Conservation (phyloP, 331 rosid species). For the Erythrophleum ivorense region DNA sequence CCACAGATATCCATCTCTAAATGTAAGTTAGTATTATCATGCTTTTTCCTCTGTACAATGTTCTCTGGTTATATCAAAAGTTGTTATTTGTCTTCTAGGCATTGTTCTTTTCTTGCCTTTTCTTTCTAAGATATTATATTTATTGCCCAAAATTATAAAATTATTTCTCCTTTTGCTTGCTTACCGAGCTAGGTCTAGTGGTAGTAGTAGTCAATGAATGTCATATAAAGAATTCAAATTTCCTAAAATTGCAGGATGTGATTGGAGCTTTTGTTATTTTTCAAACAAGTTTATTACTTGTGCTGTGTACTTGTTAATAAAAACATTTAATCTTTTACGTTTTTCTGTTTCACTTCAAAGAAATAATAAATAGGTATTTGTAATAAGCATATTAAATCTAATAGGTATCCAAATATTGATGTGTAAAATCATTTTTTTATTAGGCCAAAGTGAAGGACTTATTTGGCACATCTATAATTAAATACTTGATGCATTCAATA, state of each 20-base stretch:
- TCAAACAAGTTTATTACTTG: background rate
- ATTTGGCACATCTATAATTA: too few species aligned
- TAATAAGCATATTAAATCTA: too few species aligned
- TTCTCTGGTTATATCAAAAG: background rate
- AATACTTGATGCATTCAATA: too few species aligned
- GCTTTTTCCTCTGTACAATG: background rate
- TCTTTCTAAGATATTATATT: background rate
- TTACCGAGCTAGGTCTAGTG: background rate
- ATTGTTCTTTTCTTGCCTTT: background rate
- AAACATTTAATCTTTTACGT: too few species aligned
- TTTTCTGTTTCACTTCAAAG: too few species aligned
- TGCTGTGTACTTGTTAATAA: background rate
- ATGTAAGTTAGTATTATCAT: constrained; percentile 51
- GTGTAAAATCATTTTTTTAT: too few species aligned
- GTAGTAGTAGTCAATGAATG: too few species aligned
- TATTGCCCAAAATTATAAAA: background rate
- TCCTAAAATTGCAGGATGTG: background rate
- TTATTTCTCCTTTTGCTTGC: constrained; percentile 14
- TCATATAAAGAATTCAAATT: background rate
- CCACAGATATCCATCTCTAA: constrained; percentile 74
- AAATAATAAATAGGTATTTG: too few species aligned
- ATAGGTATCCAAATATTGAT: too few species aligned
- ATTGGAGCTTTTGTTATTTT: background rate
- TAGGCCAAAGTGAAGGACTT: too few species aligned
- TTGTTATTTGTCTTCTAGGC: background rate